These are phyloP conservation scores for Pleurotus giganteus DNA, from an alignment of 768 basidiomycete genomes.

Conservation along the genomic window DNA sequence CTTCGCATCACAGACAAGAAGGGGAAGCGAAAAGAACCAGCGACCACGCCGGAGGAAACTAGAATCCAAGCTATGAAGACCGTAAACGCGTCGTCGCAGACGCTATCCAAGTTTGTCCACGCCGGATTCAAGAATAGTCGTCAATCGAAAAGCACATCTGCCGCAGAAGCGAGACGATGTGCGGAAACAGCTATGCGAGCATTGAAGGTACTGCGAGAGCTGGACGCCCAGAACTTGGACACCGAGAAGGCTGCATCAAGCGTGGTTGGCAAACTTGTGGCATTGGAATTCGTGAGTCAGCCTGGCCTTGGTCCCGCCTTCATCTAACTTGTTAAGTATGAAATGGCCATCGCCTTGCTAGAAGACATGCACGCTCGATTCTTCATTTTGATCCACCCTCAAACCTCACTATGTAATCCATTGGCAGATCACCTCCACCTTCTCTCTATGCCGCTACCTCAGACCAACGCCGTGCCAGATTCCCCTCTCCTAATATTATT, in stretches of 20 bases:
- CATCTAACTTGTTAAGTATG: conserved; percentile 38
- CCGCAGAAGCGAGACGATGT: conserved; percentile 30
- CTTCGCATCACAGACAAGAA: conserved; percentile 8
- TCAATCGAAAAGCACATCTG: conserved; percentile 18
- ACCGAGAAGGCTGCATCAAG: conserved; percentile 74
- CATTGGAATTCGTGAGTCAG: conserved; percentile 53
- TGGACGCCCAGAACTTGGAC: conserved; percentile 50
- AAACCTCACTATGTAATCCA: conserved; percentile 3
- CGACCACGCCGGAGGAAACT: conserved; percentile 29
- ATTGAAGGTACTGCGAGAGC: conserved; percentile 43
- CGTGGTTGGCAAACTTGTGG: conserved; percentile 62
- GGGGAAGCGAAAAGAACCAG: conserved; percentile 3
- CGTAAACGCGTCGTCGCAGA: conserved; percentile 62
- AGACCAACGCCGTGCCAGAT: conserved; percentile 22
- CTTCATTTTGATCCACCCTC: conserved; percentile 22
- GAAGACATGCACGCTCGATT: conserved; percentile 45
- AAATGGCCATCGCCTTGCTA: conserved; percentile 45
- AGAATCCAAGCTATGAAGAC: conserved; percentile 54
- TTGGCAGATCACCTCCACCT: conserved; percentile 22
- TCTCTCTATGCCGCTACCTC: conserved; percentile 45
- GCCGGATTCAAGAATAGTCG: conserved; percentile 56
- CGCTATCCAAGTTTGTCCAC: conserved; percentile 48
- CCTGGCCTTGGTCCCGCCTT: not conserved
- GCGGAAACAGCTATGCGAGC: conserved; percentile 41
- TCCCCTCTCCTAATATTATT: conserved; percentile 47